Conservation (phyloP, 345 rosid genomes). For the Acer campestre region DNA sequence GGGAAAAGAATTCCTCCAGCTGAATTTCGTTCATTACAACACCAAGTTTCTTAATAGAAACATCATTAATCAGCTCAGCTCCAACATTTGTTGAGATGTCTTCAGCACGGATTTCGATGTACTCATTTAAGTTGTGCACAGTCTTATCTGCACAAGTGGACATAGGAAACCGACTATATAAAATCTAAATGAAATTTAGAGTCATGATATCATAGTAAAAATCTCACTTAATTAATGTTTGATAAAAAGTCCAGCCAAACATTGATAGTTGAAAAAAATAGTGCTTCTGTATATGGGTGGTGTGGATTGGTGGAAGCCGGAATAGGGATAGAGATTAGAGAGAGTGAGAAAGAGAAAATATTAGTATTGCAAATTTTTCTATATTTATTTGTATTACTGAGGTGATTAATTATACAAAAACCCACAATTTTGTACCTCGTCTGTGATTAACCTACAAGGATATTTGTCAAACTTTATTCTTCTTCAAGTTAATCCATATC, state of each 20-base stretch:
- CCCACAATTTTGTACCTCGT: background rate
- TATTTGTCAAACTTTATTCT: background rate
- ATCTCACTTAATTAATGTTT: background rate
- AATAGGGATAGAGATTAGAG: background rate
- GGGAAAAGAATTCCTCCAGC: slow-evolving; percentile 61
- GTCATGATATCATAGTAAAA: no score
- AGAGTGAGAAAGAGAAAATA: background rate
- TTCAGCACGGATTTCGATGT: slow-evolving; percentile 53
- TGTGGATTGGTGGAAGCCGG: background rate
- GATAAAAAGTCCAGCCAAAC: background rate
- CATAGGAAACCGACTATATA: background rate
- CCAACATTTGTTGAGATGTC: slow-evolving; percentile 37
- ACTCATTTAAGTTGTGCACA: slow-evolving; percentile 71
- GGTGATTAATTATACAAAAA: background rate
- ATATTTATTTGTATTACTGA: background rate
- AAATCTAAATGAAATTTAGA: background rate
- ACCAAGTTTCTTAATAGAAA: slow-evolving; percentile 55
- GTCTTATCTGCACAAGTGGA: slow-evolving; percentile 53
- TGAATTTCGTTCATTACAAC: slow-evolving; percentile 54
- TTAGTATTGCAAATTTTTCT: background rate
- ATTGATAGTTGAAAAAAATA: background rate
- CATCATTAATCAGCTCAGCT: slow-evolving; percentile 30
- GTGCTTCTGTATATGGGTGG: background rate
- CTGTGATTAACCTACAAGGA: background rate
- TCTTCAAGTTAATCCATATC: background rate